Base-by-base conservation (phyloP, 768 basidiomycete species). In the Psilocybe cyanescens region DNA sequence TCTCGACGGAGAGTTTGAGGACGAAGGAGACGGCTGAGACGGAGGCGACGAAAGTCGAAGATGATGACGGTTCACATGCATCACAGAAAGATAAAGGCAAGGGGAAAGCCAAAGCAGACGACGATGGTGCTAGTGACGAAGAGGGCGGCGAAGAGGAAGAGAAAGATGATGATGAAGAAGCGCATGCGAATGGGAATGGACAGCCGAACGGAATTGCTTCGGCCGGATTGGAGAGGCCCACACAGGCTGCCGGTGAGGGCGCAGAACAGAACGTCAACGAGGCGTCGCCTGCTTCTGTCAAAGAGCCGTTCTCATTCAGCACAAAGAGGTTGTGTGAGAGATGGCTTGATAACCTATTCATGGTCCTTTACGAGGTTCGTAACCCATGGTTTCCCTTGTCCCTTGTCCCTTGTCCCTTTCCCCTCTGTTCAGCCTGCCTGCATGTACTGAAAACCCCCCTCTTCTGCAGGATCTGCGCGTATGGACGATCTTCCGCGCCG, bases 401-500 rank as follows among this genome's bases (percentile, higher is more conserved):
- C 24, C 24, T 24, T 24, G 24, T 24, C 24, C 24, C 24, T 24
- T 24, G 24, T 24, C 24, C 24, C 2, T 24, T 24, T 2, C 24
- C 24, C 24, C 24, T 24, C 24, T 24, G 24, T 24, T 24, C n/a
- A 37, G 29, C 24, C 7, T 24, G 24, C 54, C 4, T 33, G 51
- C 8, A 44, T 51, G n/a, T 63, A 58, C 50, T 61, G n/a, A 33
- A 48, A 44, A 28, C 8, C 7, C 39, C 19, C 31, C 8, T 49
- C 8, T 47, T 30, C 33, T 54, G 4, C 63, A 96, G 94, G 97
- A 99, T 73, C 81, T 99, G 41, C 88, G 97, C 14, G 92, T 99
- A 3, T 99, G 97, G 91, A 99, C 97, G 1, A 99, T 99, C 69
- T 99, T 97, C 86, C 86, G 97, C 24, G 97, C 97, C 2, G 97